Base-by-base conservation (phyloP, 2,329 filamentous ascomycete genomes). In the Byssoonygena ceratinophila region DNA sequence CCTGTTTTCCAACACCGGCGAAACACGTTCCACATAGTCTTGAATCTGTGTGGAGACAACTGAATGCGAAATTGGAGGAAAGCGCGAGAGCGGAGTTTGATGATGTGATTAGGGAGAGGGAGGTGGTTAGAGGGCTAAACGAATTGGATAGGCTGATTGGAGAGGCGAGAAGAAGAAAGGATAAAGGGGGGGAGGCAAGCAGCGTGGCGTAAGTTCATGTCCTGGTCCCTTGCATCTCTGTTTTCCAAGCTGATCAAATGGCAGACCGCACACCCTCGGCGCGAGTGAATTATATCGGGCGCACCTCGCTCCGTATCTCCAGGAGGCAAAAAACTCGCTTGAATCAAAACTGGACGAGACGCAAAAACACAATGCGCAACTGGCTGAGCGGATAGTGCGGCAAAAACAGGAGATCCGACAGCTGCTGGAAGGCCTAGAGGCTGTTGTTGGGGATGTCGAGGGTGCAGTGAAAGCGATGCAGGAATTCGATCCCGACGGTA, bases 1-100 rank as follows among this genome's bases (percentile, higher is more conserved):
- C 77, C 22, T 84, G 81, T 60, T 83, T 83, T 58, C 80, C 81
- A 0, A 84, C 81, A 0, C 76, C 79, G 1, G 77, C 80, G 16
- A 69, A 72, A 59, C 71, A 81, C 59, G 77, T 77, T 9, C 76
- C 78, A 1, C 75, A 74, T 23, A 74, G 74, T 39, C 61, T 84
- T 53, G 75, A 80, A 59, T 71, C 72, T 3, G 69, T 84, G 20
- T 78, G 79, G 67, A 70, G 74, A 51, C 77, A 82, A 57, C 73
- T 83, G 57, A 77, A 78, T 39, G 72, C 74, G 47, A 76, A 80
- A 58, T 64, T 83, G 49, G 77, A 80, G 58, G 74, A 76, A 56
- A 74, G 74, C 48, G 79, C 77, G 57, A 74, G 68, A 63, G 72
- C 72, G 14, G 78, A 83, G 58, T 83, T 83, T 63, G 78, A 81